Evolutionary conservation across 495 filamentous ascomycete genomes (phyloP).

Genomic region (Viridothelium virens): DNA sequence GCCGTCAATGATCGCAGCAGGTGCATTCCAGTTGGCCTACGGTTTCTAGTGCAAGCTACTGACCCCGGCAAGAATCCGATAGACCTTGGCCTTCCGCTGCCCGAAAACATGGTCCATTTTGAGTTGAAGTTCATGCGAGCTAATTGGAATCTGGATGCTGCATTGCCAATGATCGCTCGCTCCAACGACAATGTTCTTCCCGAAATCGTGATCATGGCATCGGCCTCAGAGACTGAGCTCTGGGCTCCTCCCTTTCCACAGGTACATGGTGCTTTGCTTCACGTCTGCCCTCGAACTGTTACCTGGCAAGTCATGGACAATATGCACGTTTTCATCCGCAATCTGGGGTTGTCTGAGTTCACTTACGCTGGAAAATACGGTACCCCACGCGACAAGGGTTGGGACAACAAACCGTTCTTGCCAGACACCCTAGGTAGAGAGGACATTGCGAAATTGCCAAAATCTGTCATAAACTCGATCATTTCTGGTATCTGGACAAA

Average conservation of each 20-base stretch:
- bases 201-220: background rate
- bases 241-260: background rate
- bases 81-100: background rate
- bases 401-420: background rate
- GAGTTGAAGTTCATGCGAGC: background rate
- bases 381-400: background rate
- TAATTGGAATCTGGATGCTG: background rate
- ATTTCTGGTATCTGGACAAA: background rate
- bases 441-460: background rate
- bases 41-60: background rate
- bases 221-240: background rate
- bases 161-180: background rate
- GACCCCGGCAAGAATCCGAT: background rate
- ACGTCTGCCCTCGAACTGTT: background rate
- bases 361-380: background rate
- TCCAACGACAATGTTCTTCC: background rate
- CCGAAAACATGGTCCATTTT: background rate
- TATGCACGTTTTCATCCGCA: background rate
- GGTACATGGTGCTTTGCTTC: constrained; percentile 1
- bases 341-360: background rate
- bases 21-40: background rate
- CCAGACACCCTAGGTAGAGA: background rate
- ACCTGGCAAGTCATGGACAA: background rate
- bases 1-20: too few species aligned
- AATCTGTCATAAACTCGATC: background rate